phyloP scores from a whole-genome alignment of 2,329 filamentous ascomycete genomes.

The Byssochlamys sp. region DNA sequence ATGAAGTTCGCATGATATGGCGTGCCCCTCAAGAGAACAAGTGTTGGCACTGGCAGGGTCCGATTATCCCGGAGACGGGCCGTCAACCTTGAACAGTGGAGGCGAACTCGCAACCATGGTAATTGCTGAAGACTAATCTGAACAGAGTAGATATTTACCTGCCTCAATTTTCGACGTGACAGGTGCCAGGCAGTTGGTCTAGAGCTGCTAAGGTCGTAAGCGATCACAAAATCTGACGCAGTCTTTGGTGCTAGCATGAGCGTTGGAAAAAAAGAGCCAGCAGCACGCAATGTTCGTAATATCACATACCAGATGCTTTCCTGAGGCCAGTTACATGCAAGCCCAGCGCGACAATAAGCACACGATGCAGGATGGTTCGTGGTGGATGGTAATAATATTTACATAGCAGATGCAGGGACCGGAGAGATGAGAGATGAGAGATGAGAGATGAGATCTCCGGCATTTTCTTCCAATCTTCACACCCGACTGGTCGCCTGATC shows the following conservation, averaged over 20 bases:
- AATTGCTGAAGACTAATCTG: background rate
- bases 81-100: background rate
- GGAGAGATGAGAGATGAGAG: too few relatives aligned
- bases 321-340: background rate
- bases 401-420: too few relatives aligned
- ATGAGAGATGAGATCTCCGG: too few relatives aligned
- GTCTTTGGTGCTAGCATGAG: background rate
- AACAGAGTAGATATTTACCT: background rate
- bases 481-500: background rate
- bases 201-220: background rate
- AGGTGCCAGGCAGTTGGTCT: background rate
- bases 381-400: background rate
- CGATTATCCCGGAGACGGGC: background rate
- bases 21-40: background rate
- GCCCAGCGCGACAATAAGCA: too few relatives aligned
- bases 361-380: background rate
- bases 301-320: background rate
- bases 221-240: background rate
- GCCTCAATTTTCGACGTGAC: background rate
- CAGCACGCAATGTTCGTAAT: background rate
- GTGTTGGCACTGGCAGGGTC: background rate
- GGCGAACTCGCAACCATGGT: background rate
- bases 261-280: background rate
- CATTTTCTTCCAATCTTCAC: background rate
- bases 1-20: background rate